phyloP scores from a whole-genome alignment of 129 eudicot species.

The Chrysanthemum makinoi region DNA sequence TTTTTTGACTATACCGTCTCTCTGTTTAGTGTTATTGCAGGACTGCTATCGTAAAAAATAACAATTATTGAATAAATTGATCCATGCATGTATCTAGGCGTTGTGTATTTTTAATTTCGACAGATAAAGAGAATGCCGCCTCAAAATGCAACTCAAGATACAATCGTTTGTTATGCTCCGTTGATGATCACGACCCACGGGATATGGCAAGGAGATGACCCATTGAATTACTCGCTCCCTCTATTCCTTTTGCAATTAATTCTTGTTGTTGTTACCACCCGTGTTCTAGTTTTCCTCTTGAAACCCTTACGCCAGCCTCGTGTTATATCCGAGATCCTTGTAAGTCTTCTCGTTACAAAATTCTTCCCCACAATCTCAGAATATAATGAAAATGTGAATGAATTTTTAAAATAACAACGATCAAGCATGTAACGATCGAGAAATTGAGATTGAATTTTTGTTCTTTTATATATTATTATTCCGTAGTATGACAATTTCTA shows the following conservation, averaged over 20 bases:
- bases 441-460: neutral
- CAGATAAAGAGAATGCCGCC: conserved; percentile 24
- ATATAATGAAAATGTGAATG: too few relatives aligned
- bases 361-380: neutral
- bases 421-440: neutral
- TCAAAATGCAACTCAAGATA: conserved; percentile 18
- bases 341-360: conserved; percentile 24
- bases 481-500: too few relatives aligned
- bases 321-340: conserved; percentile 88
- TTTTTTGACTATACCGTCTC: neutral
- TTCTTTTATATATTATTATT: neutral
- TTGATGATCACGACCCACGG: conserved; percentile 90
- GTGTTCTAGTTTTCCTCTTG: conserved; percentile 59
- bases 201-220: conserved; percentile 90
- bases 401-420: neutral
- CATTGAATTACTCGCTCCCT: conserved; percentile 76
- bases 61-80: neutral
- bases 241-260: conserved; percentile 74
- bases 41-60: neutral
- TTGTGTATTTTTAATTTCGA: neutral
- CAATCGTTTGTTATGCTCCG: conserved; percentile 82
- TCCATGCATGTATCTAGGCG: conserved; percentile 1
- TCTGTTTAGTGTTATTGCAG: conserved; percentile 1
- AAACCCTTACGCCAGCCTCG: conserved; percentile 98
- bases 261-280: conserved; percentile 60